Conservation (phyloP, 192 early-diverging fungal genomes). For the Dissophora ornata region DNA sequence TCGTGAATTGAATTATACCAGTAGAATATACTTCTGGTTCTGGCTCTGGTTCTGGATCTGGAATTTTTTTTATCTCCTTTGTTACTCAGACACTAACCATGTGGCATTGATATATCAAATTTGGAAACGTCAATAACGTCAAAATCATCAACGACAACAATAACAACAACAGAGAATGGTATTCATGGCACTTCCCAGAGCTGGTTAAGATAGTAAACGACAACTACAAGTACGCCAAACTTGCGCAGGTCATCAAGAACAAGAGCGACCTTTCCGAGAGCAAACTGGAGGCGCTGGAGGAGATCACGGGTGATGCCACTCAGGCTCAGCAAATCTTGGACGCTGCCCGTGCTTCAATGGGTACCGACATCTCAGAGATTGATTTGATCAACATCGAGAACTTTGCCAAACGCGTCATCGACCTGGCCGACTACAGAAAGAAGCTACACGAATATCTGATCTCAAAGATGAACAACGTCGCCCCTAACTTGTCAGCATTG, state of each 20-base stretch:
- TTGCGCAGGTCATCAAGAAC: conserved; percentile 91
- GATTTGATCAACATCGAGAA: conserved; percentile 96
- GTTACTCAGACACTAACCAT: too few relatives aligned
- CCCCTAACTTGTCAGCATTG: conserved; percentile 94
- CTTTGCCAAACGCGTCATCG: conserved; percentile 93
- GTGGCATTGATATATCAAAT: too few relatives aligned
- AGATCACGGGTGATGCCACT: conserved; percentile 82
- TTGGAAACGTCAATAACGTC: too few relatives aligned
- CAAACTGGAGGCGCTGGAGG: conserved; percentile 80
- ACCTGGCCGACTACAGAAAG: conserved; percentile 94
- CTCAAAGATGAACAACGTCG: conserved; percentile 95
- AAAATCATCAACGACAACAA: too few relatives aligned
- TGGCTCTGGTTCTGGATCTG: too few relatives aligned
- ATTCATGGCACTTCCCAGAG: conserved; percentile 99
- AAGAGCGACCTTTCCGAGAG: conserved; percentile 87
- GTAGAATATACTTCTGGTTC: too few relatives aligned
- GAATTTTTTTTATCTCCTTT: too few relatives aligned
- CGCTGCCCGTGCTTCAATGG: conserved; percentile 96
- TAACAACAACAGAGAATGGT: conserved; percentile 87
- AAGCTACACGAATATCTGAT: conserved; percentile 90
- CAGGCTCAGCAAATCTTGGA: conserved; percentile 90
- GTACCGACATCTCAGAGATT: conserved; percentile 95
- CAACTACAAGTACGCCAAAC: conserved; percentile 91
- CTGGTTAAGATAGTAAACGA: conserved; percentile 95
- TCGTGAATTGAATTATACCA: not conserved